Evolutionary conservation across 179 eudicot genomes (phyloP), one percentile per base, ranked within the genome.

Genomic region (Spinacia oleracea): DNA sequence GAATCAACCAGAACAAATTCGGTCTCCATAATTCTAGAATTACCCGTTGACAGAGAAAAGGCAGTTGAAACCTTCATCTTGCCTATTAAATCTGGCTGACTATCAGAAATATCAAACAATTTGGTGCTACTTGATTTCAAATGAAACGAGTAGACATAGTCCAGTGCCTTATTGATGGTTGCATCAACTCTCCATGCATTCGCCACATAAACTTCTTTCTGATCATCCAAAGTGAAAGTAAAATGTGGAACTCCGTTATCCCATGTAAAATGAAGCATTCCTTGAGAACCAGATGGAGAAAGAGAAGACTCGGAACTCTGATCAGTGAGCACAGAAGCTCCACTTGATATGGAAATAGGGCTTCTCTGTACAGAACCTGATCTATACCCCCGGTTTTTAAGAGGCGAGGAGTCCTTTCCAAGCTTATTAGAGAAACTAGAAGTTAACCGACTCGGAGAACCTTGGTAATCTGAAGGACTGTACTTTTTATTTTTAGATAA

Each of bases 11-110:
- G 79, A 76, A 93, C 86, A 85, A 93, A 96, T 71, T 90, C 90
- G 0, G 92, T 93, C 83, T 91, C 97, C 82, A 62, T 78, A 27
- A 92, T 79, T 80, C 88, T 85, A 29, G 88, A 81, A 73, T 83
- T 80, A 78, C 78, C 82, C 1, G 90, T 73, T 75, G 87, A 80
- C n/a, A 89, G 79, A 42, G 87, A 85, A 73, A 81, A 80, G 40
- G 90, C 83, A 43, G 92, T 90, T 11, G 93, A 88, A 40, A 93
- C 99, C 82, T 69, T 87, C 98, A 93, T 92, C 84, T 81, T 90
- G 71, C 94, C 98, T 21, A 93, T 82, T 77, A 83, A 74, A 79
- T 87, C 83, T 20, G 77, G 58, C 68, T 82, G 86, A n/a, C 75
- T 79, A 34, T 81, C 87, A 65, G 58, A 62, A 48, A 66, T 9